Conservation (phyloP, 2,329 filamentous ascomycete genomes). For the Fusarium sp. region DNA sequence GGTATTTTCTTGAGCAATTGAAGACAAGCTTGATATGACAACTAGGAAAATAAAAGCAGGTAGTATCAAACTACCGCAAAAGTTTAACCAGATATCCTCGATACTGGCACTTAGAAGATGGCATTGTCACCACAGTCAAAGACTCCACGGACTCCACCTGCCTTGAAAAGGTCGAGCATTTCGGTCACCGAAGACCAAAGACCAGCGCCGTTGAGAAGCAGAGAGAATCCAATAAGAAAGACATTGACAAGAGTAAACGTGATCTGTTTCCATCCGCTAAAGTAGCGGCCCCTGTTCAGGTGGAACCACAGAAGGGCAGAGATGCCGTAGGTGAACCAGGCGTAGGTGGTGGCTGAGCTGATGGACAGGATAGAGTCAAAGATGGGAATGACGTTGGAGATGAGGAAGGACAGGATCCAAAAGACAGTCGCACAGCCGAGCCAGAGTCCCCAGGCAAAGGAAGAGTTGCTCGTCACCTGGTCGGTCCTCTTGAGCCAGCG, state of each 20-base stretch:
- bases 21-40: neutral
- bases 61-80: neutral
- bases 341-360: conserved; percentile 23
- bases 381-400: conserved; percentile 36
- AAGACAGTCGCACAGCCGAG: conserved; percentile 25
- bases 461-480: conserved; percentile 1
- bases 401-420: conserved; percentile 29
- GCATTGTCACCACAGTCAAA: conserved; percentile 10
- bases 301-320: conserved; percentile 22
- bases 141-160: neutral
- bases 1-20: neutral
- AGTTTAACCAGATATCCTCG: neutral
- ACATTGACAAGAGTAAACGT: conserved; percentile 20
- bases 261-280: conserved; percentile 28
- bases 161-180: conserved; percentile 10
- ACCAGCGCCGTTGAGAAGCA: conserved; percentile 26
- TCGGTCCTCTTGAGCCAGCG: neutral
- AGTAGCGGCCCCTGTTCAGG: conserved; percentile 13
- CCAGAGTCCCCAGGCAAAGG: conserved; percentile 34
- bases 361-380: conserved; percentile 36
- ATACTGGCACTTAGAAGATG: neutral
- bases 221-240: conserved; percentile 14
- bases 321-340: conserved; percentile 33
- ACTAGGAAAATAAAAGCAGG: neutral
- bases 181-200: conserved; percentile 21